Percentiles rank a stretch among this genome's conserved stretches.
Evolutionary conservation across 2,329 filamentous ascomycete species (phyloP).

Genomic region (Zymoseptoria crescenta): DNA sequence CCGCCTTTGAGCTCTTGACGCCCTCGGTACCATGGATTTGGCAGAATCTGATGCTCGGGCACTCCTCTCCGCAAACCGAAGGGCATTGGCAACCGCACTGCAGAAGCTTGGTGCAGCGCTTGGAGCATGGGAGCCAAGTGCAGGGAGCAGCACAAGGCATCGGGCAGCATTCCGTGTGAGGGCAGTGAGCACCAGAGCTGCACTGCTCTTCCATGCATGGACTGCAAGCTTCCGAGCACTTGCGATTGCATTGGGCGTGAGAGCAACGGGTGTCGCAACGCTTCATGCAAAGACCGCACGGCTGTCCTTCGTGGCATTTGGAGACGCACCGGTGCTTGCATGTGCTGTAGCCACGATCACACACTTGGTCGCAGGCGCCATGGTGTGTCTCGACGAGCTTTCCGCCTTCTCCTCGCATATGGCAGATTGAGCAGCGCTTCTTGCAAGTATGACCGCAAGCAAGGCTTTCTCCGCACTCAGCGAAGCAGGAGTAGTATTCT

Average conservation of each 20-base stretch:
- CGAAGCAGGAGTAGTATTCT: constrained; percentile 34
- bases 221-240: constrained; percentile 52
- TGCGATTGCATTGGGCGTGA: constrained; percentile 49
- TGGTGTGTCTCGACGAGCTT: constrained; percentile 35
- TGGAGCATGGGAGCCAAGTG: constrained; percentile 56
- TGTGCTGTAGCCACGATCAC: constrained; percentile 44
- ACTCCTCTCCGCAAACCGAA: constrained; percentile 57
- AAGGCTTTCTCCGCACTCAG: constrained; percentile 40
- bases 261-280: constrained; percentile 50
- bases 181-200: constrained; percentile 42
- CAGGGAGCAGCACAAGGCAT: constrained; percentile 62
- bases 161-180: constrained; percentile 39
- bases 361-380: constrained; percentile 41
- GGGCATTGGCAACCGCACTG: constrained; percentile 57
- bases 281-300: constrained; percentile 42
- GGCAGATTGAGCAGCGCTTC: constrained; percentile 45
- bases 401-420: constrained; percentile 26
- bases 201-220: constrained; percentile 53
- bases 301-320: constrained; percentile 45
- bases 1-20: constrained; percentile 44
- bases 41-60: constrained; percentile 48
- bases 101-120: constrained; percentile 48
- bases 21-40: constrained; percentile 46
- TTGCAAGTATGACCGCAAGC: constrained; percentile 54
- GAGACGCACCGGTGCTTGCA: constrained; percentile 50